Conservation (phyloP, 768 basidiomycete species). For the Russula emetica region DNA sequence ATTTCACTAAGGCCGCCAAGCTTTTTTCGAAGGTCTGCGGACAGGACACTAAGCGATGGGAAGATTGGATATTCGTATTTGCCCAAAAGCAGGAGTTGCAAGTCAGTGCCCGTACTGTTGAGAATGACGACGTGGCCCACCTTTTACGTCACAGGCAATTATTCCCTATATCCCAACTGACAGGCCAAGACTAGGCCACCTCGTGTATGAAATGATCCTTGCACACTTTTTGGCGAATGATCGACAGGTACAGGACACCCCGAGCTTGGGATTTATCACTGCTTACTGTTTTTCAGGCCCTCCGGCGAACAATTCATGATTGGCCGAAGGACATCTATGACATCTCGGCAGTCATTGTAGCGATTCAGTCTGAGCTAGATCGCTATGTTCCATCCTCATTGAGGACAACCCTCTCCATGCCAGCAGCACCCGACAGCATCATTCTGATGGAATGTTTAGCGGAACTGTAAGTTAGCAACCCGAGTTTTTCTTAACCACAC, state of each 20-base stretch:
- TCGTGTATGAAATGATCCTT: conserved; percentile 95
- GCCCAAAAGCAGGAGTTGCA: conserved; percentile 75
- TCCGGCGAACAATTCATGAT: conserved; percentile 71
- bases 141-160: conserved; percentile 53
- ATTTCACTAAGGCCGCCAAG: conserved; percentile 74
- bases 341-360: conserved; percentile 80
- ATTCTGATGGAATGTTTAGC: conserved; percentile 92
- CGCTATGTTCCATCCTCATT: conserved; percentile 50
- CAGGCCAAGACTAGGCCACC: conserved; percentile 68
- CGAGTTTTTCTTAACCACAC: conserved; percentile 1
- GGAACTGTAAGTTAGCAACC: conserved; percentile 58
- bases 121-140: background rate
- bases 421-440: conserved; percentile 44
- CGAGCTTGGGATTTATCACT: background rate
- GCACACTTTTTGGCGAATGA: conserved; percentile 81
- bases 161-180: conserved; percentile 87
- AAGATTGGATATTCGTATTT: conserved; percentile 91
- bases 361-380: conserved; percentile 79
- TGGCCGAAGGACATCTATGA: conserved; percentile 95
- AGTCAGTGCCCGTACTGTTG: conserved; percentile 40
- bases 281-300: conserved; percentile 43
- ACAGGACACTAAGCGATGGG: conserved; percentile 80
- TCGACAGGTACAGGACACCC: conserved; percentile 46
- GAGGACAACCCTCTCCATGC: conserved; percentile 28
- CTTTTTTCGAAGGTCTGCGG: conserved; percentile 84